Base-by-base conservation (phyloP, 2,329 filamentous ascomycete species). In the Calonectria fujianensis region DNA sequence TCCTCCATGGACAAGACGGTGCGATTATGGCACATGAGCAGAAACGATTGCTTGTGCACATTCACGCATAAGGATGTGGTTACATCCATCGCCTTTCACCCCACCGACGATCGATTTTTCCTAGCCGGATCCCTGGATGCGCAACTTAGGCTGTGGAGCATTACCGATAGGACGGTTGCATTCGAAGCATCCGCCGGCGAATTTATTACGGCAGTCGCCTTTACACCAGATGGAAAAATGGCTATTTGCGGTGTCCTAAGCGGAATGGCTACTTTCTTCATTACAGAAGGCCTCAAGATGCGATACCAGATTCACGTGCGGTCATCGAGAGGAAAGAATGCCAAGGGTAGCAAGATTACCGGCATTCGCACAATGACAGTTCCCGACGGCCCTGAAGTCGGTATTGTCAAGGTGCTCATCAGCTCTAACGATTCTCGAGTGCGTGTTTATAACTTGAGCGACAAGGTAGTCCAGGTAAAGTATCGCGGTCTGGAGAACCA, bases 1-100 rank as follows among this genome's bases (percentile, higher is more conserved):
- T 97, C 96, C 0, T 98, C 96, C 0, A 98, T 98, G 96, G 97
- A 99, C 84, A 98, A 98, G 87, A 98, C 96, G 0, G 97, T 99
- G 16, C 91, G 95, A 18, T 85, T 99, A 63, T 99, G 97, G 96
- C 97, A 99, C 85, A 90, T 97, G 76, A 96, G 92, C 82, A 90
- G 96, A 68, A 85, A 90, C 4, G 96, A 98, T 81, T 98, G 96
- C 81, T 88, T 99, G 0, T 98, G 96, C 84, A 96, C 94, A 2
- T 99, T 98, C 86, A 95, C 96, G 80, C 97, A 98, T 85, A 95
- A 93, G 80, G 97, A 99, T 83, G 96, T 98, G 80, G 96, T 98
- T 61, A 98, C 97, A 0, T 96, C 96, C 1, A 96, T 99, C 65
- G 92, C 95, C 48, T 99, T 99, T 79, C 97, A 99, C 83, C 97